Evolutionary conservation across 495 filamentous ascomycete species (phyloP).

Genomic region (Parathielavia appendiculata): DNA sequence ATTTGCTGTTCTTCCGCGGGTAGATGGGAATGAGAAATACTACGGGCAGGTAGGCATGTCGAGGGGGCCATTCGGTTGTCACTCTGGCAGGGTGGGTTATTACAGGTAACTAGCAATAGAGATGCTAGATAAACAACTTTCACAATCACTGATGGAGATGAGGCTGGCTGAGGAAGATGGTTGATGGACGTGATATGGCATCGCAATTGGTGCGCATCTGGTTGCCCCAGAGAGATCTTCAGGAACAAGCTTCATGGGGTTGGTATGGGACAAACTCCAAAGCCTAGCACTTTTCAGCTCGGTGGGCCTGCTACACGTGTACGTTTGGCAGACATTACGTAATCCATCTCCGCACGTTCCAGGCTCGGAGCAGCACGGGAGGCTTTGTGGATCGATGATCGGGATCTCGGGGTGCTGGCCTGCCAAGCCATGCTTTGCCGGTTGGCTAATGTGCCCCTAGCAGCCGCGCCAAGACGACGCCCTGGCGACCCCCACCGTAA

Average conservation of each 20-base stretch:
- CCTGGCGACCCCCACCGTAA: conserved; percentile 11
- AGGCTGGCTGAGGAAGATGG: background rate
- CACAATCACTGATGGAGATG: background rate
- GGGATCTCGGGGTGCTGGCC: conserved; percentile 9
- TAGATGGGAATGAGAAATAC: background rate
- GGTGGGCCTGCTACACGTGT: conserved; percentile 2
- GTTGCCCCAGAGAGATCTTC: background rate
- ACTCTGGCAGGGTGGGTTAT: background rate
- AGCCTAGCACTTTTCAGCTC: too few species aligned
- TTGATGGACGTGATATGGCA: background rate
- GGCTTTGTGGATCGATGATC: background rate
- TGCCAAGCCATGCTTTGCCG: conserved; percentile 6
- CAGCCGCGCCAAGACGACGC: conserved; percentile 11
- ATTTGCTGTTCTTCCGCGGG: conserved; percentile 6
- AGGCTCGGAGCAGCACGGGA: conserved; percentile 13
- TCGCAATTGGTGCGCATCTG: conserved; percentile 4
- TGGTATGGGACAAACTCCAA: too few species aligned
- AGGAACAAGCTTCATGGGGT: conserved; percentile 11
- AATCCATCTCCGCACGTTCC: conserved; percentile 8
- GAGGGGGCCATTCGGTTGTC: background rate
- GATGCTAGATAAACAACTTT: conserved; percentile 10
- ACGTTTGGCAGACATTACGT: conserved; percentile 4
- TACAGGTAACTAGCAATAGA: conserved; percentile 1
- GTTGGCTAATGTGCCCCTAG: conserved; percentile 19
- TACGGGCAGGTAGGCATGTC: background rate